These are phyloP conservation scores for Persicaria tinctoria DNA, from an alignment of 148 eudicot species.

Conservation along the genomic window DNA sequence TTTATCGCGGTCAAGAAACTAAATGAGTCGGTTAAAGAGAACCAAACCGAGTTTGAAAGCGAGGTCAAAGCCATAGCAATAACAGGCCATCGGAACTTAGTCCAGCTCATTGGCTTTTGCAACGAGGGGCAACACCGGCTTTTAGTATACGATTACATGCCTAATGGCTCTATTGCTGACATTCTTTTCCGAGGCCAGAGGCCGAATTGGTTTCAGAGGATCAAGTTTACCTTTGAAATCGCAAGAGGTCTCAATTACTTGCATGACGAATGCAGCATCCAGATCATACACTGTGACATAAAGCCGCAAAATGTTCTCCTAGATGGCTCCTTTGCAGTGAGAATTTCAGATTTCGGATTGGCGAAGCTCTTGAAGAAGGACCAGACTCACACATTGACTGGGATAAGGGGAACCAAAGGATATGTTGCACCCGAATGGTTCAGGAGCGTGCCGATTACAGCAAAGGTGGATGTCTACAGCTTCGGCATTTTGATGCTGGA, in stretches of 20 bases:
- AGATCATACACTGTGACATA: constrained; percentile 30
- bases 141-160: constrained; percentile 30
- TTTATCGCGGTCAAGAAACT: constrained; percentile 24
- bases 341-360: constrained; percentile 23
- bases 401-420: constrained; percentile 29
- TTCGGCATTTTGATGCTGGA: too few species aligned
- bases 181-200: constrained; percentile 14
- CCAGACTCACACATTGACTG: constrained; percentile 16
- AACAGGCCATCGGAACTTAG: constrained; percentile 29
- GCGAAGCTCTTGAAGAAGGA: too few species aligned
- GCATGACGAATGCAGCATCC: constrained; percentile 28
- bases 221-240: constrained; percentile 17
- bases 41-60: constrained; percentile 24
- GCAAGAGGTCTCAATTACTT: constrained; percentile 27
- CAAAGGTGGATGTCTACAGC: neutral
- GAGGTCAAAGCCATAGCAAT: constrained; percentile 25
- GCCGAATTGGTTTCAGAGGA: constrained; percentile 22
- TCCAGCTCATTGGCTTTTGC: constrained; percentile 25
- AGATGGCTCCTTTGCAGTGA: constrained; percentile 19
- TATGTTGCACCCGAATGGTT: constrained; percentile 36
- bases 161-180: constrained; percentile 26
- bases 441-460: constrained; percentile 4
- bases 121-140: constrained; percentile 22
- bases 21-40: constrained; percentile 2
- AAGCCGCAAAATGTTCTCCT: constrained; percentile 31